Conservation (phyloP, 768 basidiomycete species). For the Pseudohyphozyma bogoriensis region DNA sequence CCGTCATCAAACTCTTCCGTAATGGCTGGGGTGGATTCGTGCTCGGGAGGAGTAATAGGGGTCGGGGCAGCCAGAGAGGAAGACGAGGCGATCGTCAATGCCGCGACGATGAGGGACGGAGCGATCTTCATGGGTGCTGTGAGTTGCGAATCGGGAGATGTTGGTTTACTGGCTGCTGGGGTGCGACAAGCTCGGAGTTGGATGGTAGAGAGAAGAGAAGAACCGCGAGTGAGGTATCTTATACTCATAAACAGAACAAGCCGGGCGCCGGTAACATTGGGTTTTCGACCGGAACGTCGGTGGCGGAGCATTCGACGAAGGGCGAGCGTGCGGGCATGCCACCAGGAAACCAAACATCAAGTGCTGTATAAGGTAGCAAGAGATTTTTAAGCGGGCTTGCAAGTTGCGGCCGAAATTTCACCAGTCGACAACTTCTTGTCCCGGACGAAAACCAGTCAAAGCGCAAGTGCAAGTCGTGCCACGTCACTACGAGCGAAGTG, state of each 20-base stretch:
- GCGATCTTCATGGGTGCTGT: conserved; percentile 13
- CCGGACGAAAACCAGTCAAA: too few relatives aligned
- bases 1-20: not conserved
- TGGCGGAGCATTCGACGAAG: too few relatives aligned
- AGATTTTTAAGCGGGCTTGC: too few relatives aligned
- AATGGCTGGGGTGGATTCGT: not conserved
- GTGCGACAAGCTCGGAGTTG: not conserved
- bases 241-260: not conserved
- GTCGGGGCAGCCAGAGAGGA: conserved; percentile 19
- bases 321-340: too few relatives aligned
- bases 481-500: too few relatives aligned
- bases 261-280: not conserved
- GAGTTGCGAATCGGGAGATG: not conserved
- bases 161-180: not conserved
- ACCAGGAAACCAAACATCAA: too few relatives aligned
- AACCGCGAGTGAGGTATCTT: not conserved
- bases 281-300: not conserved
- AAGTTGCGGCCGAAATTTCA: too few relatives aligned
- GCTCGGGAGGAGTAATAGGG: conserved; percentile 1
- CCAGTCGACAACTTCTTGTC: too few relatives aligned
- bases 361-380: too few relatives aligned
- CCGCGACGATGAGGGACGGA: conserved; percentile 15
- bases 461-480: too few relatives aligned
- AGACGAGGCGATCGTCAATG: conserved; percentile 16
- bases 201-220: not conserved